Evolutionary conservation across 2,329 filamentous ascomycete genomes (phyloP).

Genomic region (Herpotrichia juniperi): DNA sequence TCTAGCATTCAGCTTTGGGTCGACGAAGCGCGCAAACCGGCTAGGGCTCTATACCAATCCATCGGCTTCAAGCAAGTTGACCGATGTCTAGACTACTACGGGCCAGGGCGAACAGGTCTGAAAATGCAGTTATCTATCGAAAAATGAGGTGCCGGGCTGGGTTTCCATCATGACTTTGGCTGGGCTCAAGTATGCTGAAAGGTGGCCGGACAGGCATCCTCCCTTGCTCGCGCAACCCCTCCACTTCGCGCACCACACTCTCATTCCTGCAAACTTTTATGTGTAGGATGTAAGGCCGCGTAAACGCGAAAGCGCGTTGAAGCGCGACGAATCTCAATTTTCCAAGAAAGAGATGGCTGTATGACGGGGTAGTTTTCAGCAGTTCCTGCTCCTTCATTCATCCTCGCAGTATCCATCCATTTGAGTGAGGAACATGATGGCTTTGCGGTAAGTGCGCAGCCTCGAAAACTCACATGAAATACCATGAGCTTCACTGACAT

Average conservation of each 20-base stretch:
- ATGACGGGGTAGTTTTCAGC: constrained; percentile 4
- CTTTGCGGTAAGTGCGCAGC: constrained; percentile 20
- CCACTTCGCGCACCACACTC: constrained; percentile 14
- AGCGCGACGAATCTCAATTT: constrained; percentile 32
- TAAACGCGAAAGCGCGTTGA: constrained; percentile 27
- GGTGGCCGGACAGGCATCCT: constrained; percentile 25
- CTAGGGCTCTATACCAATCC: constrained; percentile 52
- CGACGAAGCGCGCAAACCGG: constrained; percentile 53
- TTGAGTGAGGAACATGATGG: constrained; percentile 21
- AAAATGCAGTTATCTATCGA: constrained; percentile 30
- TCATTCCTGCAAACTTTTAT: constrained; percentile 34
- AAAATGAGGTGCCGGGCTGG: constrained; percentile 11
- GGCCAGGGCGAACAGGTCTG: constrained; percentile 53
- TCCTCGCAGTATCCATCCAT: constrained; percentile 11
- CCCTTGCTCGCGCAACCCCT: constrained; percentile 37
- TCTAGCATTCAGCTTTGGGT: constrained; percentile 59
- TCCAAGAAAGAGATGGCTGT: constrained; percentile 38
- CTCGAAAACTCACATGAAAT: not conserved
- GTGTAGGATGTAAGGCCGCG: constrained; percentile 21
- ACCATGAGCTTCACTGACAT: not conserved
- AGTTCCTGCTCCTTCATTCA: constrained; percentile 1
- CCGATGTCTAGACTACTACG: constrained; percentile 57
- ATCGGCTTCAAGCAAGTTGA: constrained; percentile 56
- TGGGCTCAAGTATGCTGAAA: constrained; percentile 23
- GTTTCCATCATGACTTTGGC: constrained; percentile 2